These are phyloP conservation scores for Fusarium burgessii DNA, from an alignment of 2,329 filamentous ascomycete species.

Conservation along the genomic window DNA sequence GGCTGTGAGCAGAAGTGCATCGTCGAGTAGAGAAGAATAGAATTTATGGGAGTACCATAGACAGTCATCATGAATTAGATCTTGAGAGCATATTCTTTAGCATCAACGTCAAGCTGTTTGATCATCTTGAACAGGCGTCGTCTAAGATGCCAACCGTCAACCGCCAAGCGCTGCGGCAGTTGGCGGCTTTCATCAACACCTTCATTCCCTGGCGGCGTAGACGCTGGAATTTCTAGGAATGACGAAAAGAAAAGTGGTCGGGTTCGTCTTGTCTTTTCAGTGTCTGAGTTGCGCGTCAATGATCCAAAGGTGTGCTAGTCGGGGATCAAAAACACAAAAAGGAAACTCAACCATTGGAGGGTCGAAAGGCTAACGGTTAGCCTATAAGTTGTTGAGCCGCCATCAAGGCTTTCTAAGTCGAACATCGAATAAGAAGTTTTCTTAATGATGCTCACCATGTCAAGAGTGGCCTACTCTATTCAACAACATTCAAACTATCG, in stretches of 20 bases:
- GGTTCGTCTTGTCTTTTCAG: constrained; percentile 30
- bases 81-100: not conserved
- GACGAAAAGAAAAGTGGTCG: constrained; percentile 22
- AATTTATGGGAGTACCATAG: not conserved
- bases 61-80: not conserved
- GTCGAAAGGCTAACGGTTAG: constrained; percentile 20
- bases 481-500: not conserved
- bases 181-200: constrained; percentile 1
- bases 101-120: not conserved
- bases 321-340: constrained; percentile 12
- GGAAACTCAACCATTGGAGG: constrained; percentile 30
- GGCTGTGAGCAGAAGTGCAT: not conserved
- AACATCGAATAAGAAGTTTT: constrained; percentile 16
- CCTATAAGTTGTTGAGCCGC: constrained; percentile 1
- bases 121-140: not conserved
- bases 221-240: constrained; percentile 32
- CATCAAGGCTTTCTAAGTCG: not conserved
- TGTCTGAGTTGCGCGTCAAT: constrained; percentile 26
- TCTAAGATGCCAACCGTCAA: not conserved
- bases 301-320: constrained; percentile 19
- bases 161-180: not conserved
- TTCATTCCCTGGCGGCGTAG: constrained; percentile 27
- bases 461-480: not conserved
- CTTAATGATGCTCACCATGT: not conserved
- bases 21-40: not conserved